phyloP scores from a whole-genome alignment of 108 stramenopile genomes.

The Cyclostephanos tholiformis region DNA sequence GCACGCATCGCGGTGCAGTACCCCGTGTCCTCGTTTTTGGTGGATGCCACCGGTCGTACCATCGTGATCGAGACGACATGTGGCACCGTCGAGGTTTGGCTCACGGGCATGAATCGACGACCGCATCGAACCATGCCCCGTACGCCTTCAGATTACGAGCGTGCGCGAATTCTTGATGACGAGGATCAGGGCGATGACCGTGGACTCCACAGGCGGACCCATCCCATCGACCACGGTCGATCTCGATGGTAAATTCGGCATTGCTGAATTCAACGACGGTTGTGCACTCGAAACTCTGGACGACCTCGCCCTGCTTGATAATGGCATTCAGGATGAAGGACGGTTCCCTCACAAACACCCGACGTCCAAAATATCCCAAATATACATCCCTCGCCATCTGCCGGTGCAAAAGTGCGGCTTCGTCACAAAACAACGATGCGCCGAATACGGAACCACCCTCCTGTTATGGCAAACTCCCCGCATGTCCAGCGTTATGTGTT shows the following conservation, averaged over 20 bases:
- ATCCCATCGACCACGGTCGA: not conserved
- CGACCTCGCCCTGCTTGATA: constrained; percentile 34
- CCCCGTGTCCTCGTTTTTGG: constrained; percentile 48
- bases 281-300: constrained; percentile 11
- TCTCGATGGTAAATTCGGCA: not conserved
- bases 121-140: constrained; percentile 8
- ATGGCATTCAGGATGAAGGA: not conserved
- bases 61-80: constrained; percentile 54
- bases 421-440: constrained; percentile 60
- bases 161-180: constrained; percentile 38
- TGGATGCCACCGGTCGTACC: constrained; percentile 50
- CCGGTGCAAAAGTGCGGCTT: constrained; percentile 56
- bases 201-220: constrained; percentile 18
- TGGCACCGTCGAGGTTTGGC: constrained; percentile 62
- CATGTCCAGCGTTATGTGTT: constrained; percentile 7
- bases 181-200: constrained; percentile 29
- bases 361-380: constrained; percentile 38
- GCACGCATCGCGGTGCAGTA: constrained; percentile 37
- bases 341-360: constrained; percentile 48
- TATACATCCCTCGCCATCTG: constrained; percentile 50
- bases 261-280: constrained; percentile 3
- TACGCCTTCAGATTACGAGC: constrained; percentile 25
- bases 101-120: constrained; percentile 22
- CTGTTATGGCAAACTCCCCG: constrained; percentile 52
- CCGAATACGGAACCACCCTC: constrained; percentile 52